Base-by-base conservation (phyloP, 2,329 filamentous ascomycete genomes). In the Nothomitra cinnamomea region DNA sequence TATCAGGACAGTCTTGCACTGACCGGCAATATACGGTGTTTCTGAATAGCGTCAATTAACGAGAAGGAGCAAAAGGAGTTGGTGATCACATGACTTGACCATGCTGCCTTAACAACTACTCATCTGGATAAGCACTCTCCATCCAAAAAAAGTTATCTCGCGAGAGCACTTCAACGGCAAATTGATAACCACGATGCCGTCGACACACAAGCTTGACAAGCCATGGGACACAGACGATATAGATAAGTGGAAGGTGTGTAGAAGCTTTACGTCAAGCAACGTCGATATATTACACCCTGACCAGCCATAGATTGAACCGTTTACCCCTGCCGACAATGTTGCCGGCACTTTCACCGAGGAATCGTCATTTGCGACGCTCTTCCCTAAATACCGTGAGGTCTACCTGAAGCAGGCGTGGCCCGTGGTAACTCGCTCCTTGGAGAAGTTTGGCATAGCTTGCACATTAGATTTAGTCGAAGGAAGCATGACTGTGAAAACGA, bases 141-240 rank as follows among this genome's bases (percentile, higher is more conserved):
- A 4, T 4, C 28, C 28, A 32, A 32, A 32, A 32, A 32, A 32
- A 10, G n/a, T n/a, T n/a, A n/a, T n/a, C 28, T 32, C 28, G 4
- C 28, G 10, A 32, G 28, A 32, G 10, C 4, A 32, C 28, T 5
- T 5, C 4, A 32, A 32, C 28, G n/a, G 10, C 28, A 32, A 32
- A 5, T 10, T 32, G 28, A 32, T 5, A 13, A 22, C 55, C 63
- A 71, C 62, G 49, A 88, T 95, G 88, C 87, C 88, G 58, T 92
- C 87, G 28, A 94, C 84, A 59, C 80, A 95, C 70, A 85, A 95
- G 57, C 83, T 79, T 60, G 87, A 94, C 2, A 95, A 95, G 68
- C 85, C 87, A 54, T 94, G 89, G 89, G 89, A 95, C 63, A 94
- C 89, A 54, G 89, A 94, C 58, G 92, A 95, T 63, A 87, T 96